phyloP scores from a whole-genome alignment of 768 basidiomycete species.

The Tylopilus vinaceipallidus region DNA sequence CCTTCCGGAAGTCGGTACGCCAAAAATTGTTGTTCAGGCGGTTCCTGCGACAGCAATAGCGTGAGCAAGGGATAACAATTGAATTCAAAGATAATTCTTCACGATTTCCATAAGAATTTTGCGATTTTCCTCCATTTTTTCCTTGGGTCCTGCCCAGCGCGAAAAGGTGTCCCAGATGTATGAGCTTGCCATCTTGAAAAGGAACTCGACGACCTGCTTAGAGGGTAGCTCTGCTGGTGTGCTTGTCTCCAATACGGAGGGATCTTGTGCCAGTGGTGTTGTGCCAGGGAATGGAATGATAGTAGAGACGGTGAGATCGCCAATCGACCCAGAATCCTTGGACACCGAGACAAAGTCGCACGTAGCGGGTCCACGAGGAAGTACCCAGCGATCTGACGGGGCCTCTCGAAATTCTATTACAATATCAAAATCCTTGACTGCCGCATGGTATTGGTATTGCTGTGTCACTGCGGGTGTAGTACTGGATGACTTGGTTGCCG shows the following conservation, averaged over 20 bases:
- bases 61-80: not conserved
- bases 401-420: conserved; percentile 70
- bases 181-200: conserved; percentile 46
- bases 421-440: conserved; percentile 64
- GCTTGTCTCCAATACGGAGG: conserved; percentile 12
- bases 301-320: conserved; percentile 42
- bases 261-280: conserved; percentile 11
- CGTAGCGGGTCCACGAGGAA: conserved; percentile 59
- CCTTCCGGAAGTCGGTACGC: conserved; percentile 58
- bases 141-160: conserved; percentile 60
- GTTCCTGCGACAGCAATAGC: conserved; percentile 32
- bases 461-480: conserved; percentile 12
- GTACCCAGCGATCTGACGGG: conserved; percentile 60
- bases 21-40: conserved; percentile 48
- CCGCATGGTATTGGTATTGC: conserved; percentile 25
- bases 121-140: conserved; percentile 50
- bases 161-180: conserved; percentile 57
- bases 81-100: not conserved
- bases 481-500: conserved; percentile 9
- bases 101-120: conserved; percentile 48
- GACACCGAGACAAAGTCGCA: conserved; percentile 40
- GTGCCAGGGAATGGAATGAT: conserved; percentile 43
- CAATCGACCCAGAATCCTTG: conserved; percentile 13
- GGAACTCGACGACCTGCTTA: conserved; percentile 43
- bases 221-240: conserved; percentile 7